Evolutionary conservation across 2,329 filamentous ascomycete species (phyloP).

Genomic region (Verticillium nonalfalfae): DNA sequence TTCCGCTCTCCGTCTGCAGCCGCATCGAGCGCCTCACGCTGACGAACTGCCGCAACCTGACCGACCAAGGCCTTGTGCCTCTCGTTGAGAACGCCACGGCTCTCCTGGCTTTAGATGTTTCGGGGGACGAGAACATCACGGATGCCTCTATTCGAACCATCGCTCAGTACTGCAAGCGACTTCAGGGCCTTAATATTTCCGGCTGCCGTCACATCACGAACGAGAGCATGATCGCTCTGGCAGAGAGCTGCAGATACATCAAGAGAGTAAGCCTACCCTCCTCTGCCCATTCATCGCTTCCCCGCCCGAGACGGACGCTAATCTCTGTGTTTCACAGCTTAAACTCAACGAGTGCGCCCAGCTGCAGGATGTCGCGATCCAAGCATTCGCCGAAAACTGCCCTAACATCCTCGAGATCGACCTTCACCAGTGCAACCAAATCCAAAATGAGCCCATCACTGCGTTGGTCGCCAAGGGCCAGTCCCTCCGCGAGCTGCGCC

Average conservation of each 20-base stretch:
- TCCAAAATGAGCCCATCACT: slow-evolving; percentile 80
- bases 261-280: slow-evolving; percentile 60
- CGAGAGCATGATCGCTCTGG: slow-evolving; percentile 74
- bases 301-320: neutral
- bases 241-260: slow-evolving; percentile 75
- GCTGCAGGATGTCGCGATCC: slow-evolving; percentile 73
- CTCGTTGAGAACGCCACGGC: slow-evolving; percentile 74
- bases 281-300: neutral
- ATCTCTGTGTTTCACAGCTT: slow-evolving; percentile 44
- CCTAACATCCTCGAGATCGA: slow-evolving; percentile 95
- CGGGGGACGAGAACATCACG: slow-evolving; percentile 76
- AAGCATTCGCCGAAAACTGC: slow-evolving; percentile 82
- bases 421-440: slow-evolving; percentile 73
- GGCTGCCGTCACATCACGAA: slow-evolving; percentile 80
- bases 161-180: slow-evolving; percentile 71
- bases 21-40: slow-evolving; percentile 88
- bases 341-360: slow-evolving; percentile 93
- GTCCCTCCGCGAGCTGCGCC: slow-evolving; percentile 81
- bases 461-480: slow-evolving; percentile 71
- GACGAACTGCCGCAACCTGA: slow-evolving; percentile 80
- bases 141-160: slow-evolving; percentile 73
- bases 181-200: slow-evolving; percentile 92
- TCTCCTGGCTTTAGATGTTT: slow-evolving; percentile 85
- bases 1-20: slow-evolving; percentile 77
- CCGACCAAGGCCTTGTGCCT: slow-evolving; percentile 74